These are phyloP conservation scores for Cystofilobasidium macerans DNA, from an alignment of 768 basidiomycete species.

Conservation along the genomic window DNA sequence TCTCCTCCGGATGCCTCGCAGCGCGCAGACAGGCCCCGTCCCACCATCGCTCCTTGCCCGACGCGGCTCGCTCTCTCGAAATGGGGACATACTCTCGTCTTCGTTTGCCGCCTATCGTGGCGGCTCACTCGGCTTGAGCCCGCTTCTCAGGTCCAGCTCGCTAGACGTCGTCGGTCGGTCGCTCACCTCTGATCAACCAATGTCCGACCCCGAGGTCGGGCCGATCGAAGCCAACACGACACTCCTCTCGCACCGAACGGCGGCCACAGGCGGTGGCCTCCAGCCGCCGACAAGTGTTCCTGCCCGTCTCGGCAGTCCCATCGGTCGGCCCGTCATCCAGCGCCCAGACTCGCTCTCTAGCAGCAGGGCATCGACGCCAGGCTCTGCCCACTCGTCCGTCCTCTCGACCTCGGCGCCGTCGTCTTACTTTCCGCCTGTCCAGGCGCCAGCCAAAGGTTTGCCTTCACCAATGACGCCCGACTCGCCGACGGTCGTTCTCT, in stretches of 20 bases:
- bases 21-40: not conserved
- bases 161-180: too few species aligned
- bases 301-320: not conserved
- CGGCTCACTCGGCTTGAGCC: too few species aligned
- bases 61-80: slow-evolving; percentile 3
- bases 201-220: too few species aligned
- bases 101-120: too few species aligned
- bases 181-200: too few species aligned
- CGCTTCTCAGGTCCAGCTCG: too few species aligned
- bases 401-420: not conserved
- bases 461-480: slow-evolving; percentile 3
- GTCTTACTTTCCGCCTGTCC: not conserved
- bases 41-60: slow-evolving; percentile 13
- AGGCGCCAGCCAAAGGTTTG: not conserved
- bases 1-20: not conserved
- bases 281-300: not conserved
- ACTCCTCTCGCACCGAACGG: too few species aligned
- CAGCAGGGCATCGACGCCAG: not conserved
- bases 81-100: not conserved
- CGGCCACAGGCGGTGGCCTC: too few species aligned
- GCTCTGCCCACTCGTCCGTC: too few species aligned
- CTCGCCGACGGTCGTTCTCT: not conserved
- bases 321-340: not conserved
- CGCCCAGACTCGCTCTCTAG: not conserved
- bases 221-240: too few species aligned